A percentile compares a stretch with the other conserved stretches of the same genome.
Evolutionary conservation across 129 eudicot species (phyloP).

Genomic region (Flaveria trinervia): DNA sequence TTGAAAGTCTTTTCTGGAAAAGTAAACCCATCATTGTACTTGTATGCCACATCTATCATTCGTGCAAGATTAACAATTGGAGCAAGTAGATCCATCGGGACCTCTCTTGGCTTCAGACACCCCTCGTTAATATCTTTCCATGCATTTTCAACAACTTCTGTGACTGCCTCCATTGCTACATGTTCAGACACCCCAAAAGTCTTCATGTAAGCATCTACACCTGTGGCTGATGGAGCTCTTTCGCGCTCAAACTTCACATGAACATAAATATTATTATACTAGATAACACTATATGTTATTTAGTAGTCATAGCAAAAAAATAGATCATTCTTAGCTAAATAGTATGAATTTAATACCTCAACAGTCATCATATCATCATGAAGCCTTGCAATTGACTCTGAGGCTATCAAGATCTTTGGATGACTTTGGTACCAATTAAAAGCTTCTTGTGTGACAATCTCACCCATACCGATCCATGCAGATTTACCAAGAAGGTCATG

Average conservation of each 20-base stretch:
- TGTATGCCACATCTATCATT: constrained; percentile 7
- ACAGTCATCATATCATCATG: constrained; percentile 18
- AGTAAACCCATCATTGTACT: not conserved
- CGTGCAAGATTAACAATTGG: constrained; percentile 4
- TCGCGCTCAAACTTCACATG: not conserved
- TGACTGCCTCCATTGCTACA: not conserved
- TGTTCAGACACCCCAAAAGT: constrained; percentile 4
- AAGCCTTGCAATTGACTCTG: constrained; percentile 13
- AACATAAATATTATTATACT: not conserved
- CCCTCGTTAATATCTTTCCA: constrained; percentile 4
- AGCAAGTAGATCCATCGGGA: not conserved
- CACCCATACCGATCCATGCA: constrained; percentile 20
- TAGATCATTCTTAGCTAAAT: not conserved
- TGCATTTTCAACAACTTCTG: not conserved
- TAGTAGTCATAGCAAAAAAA: no score
- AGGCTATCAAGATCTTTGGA: constrained; percentile 19
- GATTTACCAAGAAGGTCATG: not conserved
- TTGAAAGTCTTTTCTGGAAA: not conserved
- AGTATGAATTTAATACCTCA: constrained; percentile 10
- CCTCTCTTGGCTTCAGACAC: not conserved
- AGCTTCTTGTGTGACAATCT: constrained; percentile 21
- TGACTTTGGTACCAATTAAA: constrained; percentile 23
- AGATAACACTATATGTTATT: not conserved
- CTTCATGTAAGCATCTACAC: not conserved
- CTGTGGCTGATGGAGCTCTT: not conserved